Conservation (phyloP, 1,284 basidiomycete species). For the Ustilago cynodontis region DNA sequence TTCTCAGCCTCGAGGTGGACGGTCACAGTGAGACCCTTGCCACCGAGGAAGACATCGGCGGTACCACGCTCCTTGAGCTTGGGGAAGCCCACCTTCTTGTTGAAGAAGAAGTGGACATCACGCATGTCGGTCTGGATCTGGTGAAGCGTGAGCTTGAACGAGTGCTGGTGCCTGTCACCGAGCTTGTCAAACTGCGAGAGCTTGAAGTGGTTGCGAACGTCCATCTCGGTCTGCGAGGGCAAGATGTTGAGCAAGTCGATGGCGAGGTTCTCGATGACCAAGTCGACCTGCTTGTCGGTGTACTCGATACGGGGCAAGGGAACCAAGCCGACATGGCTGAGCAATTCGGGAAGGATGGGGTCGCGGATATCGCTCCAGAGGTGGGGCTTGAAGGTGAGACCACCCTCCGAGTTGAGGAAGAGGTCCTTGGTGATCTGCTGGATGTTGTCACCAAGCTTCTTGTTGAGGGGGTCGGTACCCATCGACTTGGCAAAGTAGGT, state of each 20-base stretch:
- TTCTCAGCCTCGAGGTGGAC: slow-evolving; percentile 76
- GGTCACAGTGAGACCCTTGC: slow-evolving; percentile 76
- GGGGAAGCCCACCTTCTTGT: slow-evolving; percentile 76
- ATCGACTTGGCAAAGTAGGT: slow-evolving; percentile 84
- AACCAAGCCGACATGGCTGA: slow-evolving; percentile 80
- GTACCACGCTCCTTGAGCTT: slow-evolving; percentile 89
- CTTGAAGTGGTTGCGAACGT: slow-evolving; percentile 85
- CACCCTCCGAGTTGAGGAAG: slow-evolving; percentile 75
- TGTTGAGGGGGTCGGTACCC: slow-evolving; percentile 85
- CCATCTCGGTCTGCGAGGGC: slow-evolving; percentile 80
- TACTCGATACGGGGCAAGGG: slow-evolving; percentile 76
- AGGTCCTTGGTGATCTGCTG: slow-evolving; percentile 84
- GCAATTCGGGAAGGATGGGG: slow-evolving; percentile 83
- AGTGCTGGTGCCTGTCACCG: slow-evolving; percentile 58
- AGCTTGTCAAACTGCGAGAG: slow-evolving; percentile 72
- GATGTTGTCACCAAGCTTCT: slow-evolving; percentile 84
- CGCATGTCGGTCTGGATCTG: slow-evolving; percentile 96
- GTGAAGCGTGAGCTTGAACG: slow-evolving; percentile 69
- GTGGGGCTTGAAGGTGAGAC: slow-evolving; percentile 82
- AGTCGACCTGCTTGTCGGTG: slow-evolving; percentile 72
- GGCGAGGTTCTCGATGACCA: slow-evolving; percentile 90
- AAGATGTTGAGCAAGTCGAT: slow-evolving; percentile 79
- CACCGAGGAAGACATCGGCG: slow-evolving; percentile 89
- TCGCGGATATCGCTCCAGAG: slow-evolving; percentile 86
- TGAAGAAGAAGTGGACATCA: slow-evolving; percentile 84